These are phyloP conservation scores for Mycocentrospora acerina DNA, from an alignment of 2,329 filamentous ascomycete genomes.

Conservation along the genomic window DNA sequence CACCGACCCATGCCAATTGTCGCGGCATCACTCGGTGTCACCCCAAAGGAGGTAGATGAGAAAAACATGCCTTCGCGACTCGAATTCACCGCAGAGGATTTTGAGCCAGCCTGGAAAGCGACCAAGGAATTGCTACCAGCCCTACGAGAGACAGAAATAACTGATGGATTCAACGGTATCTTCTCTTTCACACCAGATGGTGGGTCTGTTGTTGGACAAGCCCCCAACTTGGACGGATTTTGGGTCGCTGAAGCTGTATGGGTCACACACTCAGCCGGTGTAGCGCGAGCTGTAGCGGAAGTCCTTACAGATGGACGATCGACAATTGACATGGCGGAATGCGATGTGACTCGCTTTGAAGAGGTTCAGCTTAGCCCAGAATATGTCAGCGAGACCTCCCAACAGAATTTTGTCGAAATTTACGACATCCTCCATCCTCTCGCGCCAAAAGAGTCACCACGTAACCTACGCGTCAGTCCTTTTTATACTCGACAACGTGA, in stretches of 20 bases:
- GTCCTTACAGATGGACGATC: slow-evolving; percentile 59
- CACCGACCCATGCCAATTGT: slow-evolving; percentile 63
- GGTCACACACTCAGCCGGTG: slow-evolving; percentile 66
- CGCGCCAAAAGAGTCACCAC: slow-evolving; percentile 58
- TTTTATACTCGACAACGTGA: slow-evolving; percentile 58
- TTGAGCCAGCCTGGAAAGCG: slow-evolving; percentile 61
- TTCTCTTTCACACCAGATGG: slow-evolving; percentile 68
- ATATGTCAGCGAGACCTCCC: slow-evolving; percentile 61
- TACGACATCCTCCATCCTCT: slow-evolving; percentile 66
- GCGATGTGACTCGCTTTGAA: slow-evolving; percentile 63
- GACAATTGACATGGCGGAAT: slow-evolving; percentile 59
- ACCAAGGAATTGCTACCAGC: slow-evolving; percentile 57
- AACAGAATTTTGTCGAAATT: slow-evolving; percentile 64
- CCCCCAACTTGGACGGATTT: slow-evolving; percentile 61
- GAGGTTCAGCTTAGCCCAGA: slow-evolving; percentile 58
- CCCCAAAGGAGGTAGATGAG: slow-evolving; percentile 57
- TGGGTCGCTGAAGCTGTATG: slow-evolving; percentile 67
- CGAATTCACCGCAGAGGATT: slow-evolving; percentile 61
- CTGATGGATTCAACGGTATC: slow-evolving; percentile 65
- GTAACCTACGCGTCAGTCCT: slow-evolving; percentile 60
- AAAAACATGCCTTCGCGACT: slow-evolving; percentile 65
- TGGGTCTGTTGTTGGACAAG: slow-evolving; percentile 60
- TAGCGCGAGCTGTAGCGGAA: slow-evolving; percentile 62
- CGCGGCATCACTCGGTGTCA: slow-evolving; percentile 56
- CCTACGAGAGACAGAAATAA: slow-evolving; percentile 54